Percentiles rank a stretch among this genome's conserved stretches.
Conservation (phyloP, 1,139 yeast species). For the Candida gigantensis region DNA sequence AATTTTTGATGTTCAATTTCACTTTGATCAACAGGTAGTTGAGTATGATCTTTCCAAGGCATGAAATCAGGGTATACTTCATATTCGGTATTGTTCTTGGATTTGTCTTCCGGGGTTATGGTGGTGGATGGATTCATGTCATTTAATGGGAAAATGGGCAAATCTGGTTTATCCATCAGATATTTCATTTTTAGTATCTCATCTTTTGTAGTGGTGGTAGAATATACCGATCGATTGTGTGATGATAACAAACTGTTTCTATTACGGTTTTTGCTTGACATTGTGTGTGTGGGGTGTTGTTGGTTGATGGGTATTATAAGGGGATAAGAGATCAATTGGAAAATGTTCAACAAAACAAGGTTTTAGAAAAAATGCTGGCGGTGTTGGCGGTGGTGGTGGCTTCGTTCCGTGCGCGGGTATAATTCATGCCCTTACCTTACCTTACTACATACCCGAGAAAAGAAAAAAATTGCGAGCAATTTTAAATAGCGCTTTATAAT, state of each 20-base stretch:
- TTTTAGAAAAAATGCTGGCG: neutral
- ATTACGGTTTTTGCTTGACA: conserved; percentile 36
- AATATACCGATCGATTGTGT: conserved; percentile 26
- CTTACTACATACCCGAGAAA: no score
- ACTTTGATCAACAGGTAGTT: conserved; percentile 38
- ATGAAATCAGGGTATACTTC: conserved; percentile 68
- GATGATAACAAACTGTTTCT: conserved; percentile 38
- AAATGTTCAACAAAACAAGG: neutral
- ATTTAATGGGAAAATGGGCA: conserved; percentile 38
- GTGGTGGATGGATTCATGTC: conserved; percentile 15
- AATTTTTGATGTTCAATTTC: conserved; percentile 28
- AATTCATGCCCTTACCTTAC: neutral
- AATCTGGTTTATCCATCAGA: conserved; percentile 38
- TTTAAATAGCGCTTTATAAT: no score
- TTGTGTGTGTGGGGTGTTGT: conserved; percentile 11
- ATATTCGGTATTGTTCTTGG: no score
- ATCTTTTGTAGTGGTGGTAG: conserved; percentile 30
- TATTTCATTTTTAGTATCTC: conserved; percentile 39
- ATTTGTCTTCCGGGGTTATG: neutral
- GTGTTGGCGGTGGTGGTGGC: neutral
- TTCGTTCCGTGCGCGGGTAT: no score
- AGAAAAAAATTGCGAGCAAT: neutral
- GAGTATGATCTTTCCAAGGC: conserved; percentile 71
- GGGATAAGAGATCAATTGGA: neutral
- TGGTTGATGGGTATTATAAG: no score